Conservation (phyloP, 495 filamentous ascomycete genomes). For the Thozetella sp. region DNA sequence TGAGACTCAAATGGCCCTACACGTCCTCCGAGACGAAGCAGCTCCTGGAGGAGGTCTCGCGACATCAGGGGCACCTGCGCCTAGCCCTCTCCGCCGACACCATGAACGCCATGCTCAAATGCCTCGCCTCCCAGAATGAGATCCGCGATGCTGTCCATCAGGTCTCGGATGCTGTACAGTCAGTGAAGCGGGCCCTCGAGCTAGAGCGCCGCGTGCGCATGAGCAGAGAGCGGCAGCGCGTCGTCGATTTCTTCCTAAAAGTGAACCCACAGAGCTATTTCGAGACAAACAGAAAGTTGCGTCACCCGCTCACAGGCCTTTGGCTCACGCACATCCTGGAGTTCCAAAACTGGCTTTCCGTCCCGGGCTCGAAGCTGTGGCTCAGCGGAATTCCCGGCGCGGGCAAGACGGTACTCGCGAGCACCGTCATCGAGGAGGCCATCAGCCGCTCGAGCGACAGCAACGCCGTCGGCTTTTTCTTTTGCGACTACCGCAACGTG, state of each 20-base stretch:
- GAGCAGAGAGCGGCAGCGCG: slow-evolving; percentile 15
- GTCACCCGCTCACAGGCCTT: slow-evolving; percentile 32
- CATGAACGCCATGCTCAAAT: slow-evolving; percentile 17
- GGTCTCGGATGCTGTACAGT: not conserved
- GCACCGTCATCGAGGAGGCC: slow-evolving; percentile 16
- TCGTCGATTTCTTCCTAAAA: slow-evolving; percentile 26
- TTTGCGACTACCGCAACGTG: slow-evolving; percentile 37
- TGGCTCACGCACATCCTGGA: slow-evolving; percentile 29
- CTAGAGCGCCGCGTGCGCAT: slow-evolving; percentile 16
- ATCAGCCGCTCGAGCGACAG: slow-evolving; percentile 3
- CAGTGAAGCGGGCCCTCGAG: slow-evolving; percentile 12
- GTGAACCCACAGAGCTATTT: slow-evolving; percentile 22
- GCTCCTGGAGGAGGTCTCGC: slow-evolving; percentile 21
- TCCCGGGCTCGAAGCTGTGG: slow-evolving; percentile 27
- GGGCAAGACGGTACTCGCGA: slow-evolving; percentile 41
- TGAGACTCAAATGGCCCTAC: not conserved
- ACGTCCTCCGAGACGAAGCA: slow-evolving; percentile 17
- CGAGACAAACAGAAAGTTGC: slow-evolving; percentile 24
- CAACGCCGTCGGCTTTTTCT: slow-evolving; percentile 36
- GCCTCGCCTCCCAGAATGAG: slow-evolving; percentile 9
- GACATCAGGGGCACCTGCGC: slow-evolving; percentile 26
- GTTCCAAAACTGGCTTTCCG: slow-evolving; percentile 28
- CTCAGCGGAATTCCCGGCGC: slow-evolving; percentile 40
- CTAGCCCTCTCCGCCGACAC: slow-evolving; percentile 29
- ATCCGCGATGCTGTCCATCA: slow-evolving; percentile 6